Base-by-base conservation (phyloP, 2,329 filamentous ascomycete genomes). In the Scedosporium aurantiacum region DNA sequence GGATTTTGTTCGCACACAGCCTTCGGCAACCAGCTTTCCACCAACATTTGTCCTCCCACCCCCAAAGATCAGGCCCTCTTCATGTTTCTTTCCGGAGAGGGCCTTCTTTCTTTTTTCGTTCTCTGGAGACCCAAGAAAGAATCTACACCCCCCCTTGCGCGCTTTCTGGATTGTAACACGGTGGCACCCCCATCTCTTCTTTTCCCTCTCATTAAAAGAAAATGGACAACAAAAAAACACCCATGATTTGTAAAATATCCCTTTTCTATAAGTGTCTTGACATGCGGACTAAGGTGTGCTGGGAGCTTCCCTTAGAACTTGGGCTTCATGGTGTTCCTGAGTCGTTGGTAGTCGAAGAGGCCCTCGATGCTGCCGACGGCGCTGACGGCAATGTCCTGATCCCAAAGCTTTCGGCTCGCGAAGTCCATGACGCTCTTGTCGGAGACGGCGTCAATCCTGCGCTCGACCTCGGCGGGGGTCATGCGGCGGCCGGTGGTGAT, bases 371-470 rank as follows among this genome's bases (percentile, higher is more conserved):
- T 87, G 68, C 94, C 94, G 67, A 97, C 90, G 40, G 93, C 94
- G 73, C 87, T 92, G 75, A 99, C 83, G 70, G 94, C 94, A 70
- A 99, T 81, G 74, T 99, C 94, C 78, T 93, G 89, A 79, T 99
- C 94, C 94, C 94, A 99, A 64, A 99, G 80, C 80, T 94, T 96
- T 77, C 86, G 86, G 82, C 90, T 88, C 70, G 93, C 93, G 74
- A 97, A 99, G 70, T 89, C 86, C 90, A 97, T 97, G 66, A 99
- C 90, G 71, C 97, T 91, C 82, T 95, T 95, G 78, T 92, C 91
- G 66, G 91, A 91, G 73, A 99, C 93, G 69, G 79, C 82, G 71
- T 92, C 88, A 69, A 99, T 91, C 68, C 88, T 85, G 70, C 90
- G 86, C 85, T 99, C 94, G 67, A 99, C 93, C 82, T 99, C 94